Conservation (phyloP, 371 early-diverging fungal species). For the Thermomucor indicae-seudaticae region DNA sequence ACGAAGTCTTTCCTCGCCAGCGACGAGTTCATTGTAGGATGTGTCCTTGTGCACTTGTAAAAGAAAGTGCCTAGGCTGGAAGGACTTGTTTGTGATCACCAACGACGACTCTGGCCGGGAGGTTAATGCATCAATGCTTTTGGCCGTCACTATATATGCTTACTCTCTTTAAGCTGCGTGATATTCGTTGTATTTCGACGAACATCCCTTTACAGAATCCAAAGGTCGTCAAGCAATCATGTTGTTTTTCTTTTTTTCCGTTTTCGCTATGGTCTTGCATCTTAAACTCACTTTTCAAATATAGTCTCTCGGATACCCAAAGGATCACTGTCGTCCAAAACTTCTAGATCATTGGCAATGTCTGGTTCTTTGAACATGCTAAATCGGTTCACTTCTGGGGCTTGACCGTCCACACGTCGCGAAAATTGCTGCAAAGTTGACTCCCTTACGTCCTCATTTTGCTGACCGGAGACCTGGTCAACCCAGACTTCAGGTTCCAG, state of each 20-base stretch:
- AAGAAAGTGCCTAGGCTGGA: constrained; percentile 78
- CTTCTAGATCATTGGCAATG: constrained; percentile 31
- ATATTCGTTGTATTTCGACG: constrained; percentile 30
- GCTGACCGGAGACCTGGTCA: constrained; percentile 24
- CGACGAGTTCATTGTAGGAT: constrained; percentile 72
- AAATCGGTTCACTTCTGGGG: constrained; percentile 6
- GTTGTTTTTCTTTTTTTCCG: not conserved
- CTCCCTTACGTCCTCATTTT: constrained; percentile 19
- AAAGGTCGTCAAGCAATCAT: not conserved
- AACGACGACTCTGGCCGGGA: constrained; percentile 27
- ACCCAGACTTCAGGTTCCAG: constrained; percentile 43
- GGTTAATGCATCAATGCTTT: not conserved
- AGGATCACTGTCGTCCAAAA: constrained; percentile 40
- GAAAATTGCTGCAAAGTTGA: constrained; percentile 34
- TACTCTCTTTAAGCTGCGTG: constrained; percentile 45
- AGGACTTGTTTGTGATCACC: constrained; percentile 62
- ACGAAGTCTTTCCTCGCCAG: constrained; percentile 69
- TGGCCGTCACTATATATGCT: not conserved
- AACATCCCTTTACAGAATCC: constrained; percentile 14
- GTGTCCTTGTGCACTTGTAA: constrained; percentile 82
- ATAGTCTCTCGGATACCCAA: constrained; percentile 39
- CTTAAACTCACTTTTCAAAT: constrained; percentile 34
- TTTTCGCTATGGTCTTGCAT: not conserved
- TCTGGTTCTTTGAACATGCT: constrained; percentile 6
- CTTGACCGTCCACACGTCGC: constrained; percentile 16